phyloP scores from a whole-genome alignment of 306 rosid genomes.

The Pyrus pyrifolia region DNA sequence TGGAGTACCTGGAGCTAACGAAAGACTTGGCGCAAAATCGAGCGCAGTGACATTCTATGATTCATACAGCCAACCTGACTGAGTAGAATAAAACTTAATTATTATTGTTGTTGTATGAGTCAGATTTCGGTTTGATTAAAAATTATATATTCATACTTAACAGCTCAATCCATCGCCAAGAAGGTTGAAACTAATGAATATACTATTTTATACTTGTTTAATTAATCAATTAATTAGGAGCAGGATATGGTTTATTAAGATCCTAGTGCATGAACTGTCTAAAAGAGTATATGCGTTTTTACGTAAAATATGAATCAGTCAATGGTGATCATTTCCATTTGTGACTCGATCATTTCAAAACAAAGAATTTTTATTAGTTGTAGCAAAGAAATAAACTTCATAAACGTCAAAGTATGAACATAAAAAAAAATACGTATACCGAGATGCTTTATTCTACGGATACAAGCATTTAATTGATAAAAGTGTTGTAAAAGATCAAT shows the following conservation, averaged over 20 bases:
- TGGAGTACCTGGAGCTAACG: no score
- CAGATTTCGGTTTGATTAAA: neutral
- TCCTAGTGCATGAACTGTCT: neutral
- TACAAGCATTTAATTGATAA: neutral
- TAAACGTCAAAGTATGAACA: neutral
- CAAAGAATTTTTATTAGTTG: neutral
- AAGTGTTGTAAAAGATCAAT: neutral
- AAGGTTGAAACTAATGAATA: neutral
- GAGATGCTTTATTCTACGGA: no score
- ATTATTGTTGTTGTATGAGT: neutral
- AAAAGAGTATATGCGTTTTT: neutral
- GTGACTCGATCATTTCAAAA: neutral
- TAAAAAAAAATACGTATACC: neutral
- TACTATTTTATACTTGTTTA: neutral
- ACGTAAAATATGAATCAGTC: neutral
- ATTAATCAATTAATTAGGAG: neutral
- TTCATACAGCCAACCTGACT: fast-evolving
- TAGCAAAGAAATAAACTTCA: no score
- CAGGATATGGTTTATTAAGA: neutral
- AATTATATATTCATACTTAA: neutral
- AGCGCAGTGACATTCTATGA: no score
- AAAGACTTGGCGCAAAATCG: no score
- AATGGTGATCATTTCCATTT: neutral
- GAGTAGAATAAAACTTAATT: no score
- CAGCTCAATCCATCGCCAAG: neutral